Evolutionary conservation across 352 stramenopile species (phyloP), one percentile per base, ranked within the genome.

Genomic region (Globisporangium solare): DNA sequence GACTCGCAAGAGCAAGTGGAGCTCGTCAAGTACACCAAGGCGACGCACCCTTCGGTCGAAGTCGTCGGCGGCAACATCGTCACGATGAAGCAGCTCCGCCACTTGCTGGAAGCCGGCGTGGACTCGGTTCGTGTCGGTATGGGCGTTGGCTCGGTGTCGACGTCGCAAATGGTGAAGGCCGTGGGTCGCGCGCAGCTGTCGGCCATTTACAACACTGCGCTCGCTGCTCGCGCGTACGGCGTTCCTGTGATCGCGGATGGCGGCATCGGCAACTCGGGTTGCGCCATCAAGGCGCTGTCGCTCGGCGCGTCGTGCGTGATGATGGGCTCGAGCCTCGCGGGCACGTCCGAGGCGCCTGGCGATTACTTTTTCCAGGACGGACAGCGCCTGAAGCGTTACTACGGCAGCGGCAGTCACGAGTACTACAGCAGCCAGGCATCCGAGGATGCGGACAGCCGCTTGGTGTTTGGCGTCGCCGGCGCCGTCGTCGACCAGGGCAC

Each of bases 311-410:
- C 92, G 40, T 97, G 92, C 64, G 96, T 99, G 43, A 99, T 99
- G 97, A 99, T 99, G 95, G 97, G 97, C 47, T 98, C 89, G 27
- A 97, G 97, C 70, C 87, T 99, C 56, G 97, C 97, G 8, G 97
- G 78, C 47, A 99, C 97, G 12, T 94, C 98, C 45, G 97, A 99
- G 73, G 90, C 97, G 21, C 97, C 97, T 5, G 97, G 97, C 27
- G 94, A 99, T 68, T 99, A 99, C 74, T 99, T 99, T 69, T 99
- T 99, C 68, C 95, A 99, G 80, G 96, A 99, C 66, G 97, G 97
- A 37, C 93, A 99, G 63, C 93, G 97, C 42, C 81, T 99, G 24
- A 99, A 99, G 80, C 87, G 96, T 51, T 99, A 99, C 86, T 89
- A 97, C 64, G 97, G 97, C 54, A 99, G 98, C 88, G 95, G 97